phyloP scores from a whole-genome alignment of 768 basidiomycete species.

The Mycena floridula region DNA sequence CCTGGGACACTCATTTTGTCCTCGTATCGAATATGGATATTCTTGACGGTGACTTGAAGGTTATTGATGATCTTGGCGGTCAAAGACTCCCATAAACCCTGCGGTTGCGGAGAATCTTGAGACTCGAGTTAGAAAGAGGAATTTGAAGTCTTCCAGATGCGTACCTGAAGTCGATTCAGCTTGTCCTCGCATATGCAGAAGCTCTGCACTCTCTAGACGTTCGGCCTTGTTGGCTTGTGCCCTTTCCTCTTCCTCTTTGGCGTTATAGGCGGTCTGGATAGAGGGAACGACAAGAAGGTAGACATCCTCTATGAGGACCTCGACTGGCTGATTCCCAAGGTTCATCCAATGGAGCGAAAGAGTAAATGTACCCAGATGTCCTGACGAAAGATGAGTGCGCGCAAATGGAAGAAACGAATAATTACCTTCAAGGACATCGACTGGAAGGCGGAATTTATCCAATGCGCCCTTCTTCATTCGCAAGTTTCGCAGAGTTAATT shows the following conservation, averaged over 20 bases:
- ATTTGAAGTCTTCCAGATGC: constrained; percentile 5
- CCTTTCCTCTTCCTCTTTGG: constrained; percentile 79
- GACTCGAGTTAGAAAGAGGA: constrained; percentile 2
- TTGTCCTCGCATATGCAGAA: constrained; percentile 61
- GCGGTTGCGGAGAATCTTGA: constrained; percentile 65
- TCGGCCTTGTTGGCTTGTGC: constrained; percentile 85
- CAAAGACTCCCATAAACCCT: constrained; percentile 78
- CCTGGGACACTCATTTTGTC: constrained; percentile 91
- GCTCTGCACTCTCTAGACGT: constrained; percentile 82
- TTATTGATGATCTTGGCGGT: constrained; percentile 92
- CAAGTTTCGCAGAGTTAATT: constrained; percentile 72
- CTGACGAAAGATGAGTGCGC: constrained; percentile 26
- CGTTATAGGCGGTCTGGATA: constrained; percentile 58
- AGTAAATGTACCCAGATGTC: constrained; percentile 81
- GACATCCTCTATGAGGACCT: constrained; percentile 88
- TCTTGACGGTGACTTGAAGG: constrained; percentile 90
- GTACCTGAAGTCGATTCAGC: constrained; percentile 45
- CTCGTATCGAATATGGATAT: constrained; percentile 95
- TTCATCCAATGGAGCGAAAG: constrained; percentile 88
- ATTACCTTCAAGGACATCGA: constrained; percentile 89
- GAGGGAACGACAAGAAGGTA: constrained; percentile 90
- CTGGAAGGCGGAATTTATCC: constrained; percentile 91
- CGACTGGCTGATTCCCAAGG: constrained; percentile 83
- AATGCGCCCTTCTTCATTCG: constrained; percentile 89
- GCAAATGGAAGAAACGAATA: background rate